A percentile compares a stretch with the other conserved stretches of the same genome.
phyloP scores from a whole-genome alignment of 1,139 yeast species.

The Casaregolazyma suthepensis region DNA sequence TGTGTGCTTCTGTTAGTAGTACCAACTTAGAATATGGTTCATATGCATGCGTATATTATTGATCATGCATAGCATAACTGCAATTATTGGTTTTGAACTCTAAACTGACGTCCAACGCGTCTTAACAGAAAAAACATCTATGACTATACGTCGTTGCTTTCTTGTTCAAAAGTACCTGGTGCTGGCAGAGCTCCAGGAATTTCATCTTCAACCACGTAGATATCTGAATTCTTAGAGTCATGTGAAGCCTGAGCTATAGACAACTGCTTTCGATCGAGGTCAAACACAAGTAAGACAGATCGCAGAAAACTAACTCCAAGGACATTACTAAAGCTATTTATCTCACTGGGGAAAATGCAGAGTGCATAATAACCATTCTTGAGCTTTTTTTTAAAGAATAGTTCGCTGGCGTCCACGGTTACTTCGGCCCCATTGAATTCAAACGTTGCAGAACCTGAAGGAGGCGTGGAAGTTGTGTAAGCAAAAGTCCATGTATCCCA shows the following conservation, averaged over 20 bases:
- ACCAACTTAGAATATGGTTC: no score
- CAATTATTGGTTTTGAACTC: no score
- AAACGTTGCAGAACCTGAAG: slow-evolving; percentile 22
- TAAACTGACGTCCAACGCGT: no score
- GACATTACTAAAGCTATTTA: slow-evolving; percentile 25
- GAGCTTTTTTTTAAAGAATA: slow-evolving; percentile 15
- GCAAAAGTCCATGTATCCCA: slow-evolving; percentile 5
- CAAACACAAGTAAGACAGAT: slow-evolving; percentile 64
- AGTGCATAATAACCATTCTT: neutral
- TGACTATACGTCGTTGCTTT: no score
- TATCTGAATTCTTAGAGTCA: slow-evolving; percentile 19
- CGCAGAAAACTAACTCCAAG: slow-evolving; percentile 67
- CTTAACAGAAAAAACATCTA: no score
- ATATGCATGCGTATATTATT: no score
- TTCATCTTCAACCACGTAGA: slow-evolving; percentile 18
- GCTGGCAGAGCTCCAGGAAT: slow-evolving; percentile 19
- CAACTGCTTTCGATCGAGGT: slow-evolving; percentile 54
- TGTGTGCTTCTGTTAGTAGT: no score
- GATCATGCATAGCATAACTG: no score
- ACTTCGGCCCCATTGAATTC: slow-evolving; percentile 39
- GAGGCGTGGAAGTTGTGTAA: slow-evolving; percentile 11
- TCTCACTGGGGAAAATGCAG: neutral
- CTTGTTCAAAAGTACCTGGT: neutral
- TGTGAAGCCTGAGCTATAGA: slow-evolving; percentile 38
- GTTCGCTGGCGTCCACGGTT: slow-evolving; percentile 37